Evolutionary conservation across 1,284 basidiomycete species (phyloP).

Genomic region (Phellinidium pouzarii): DNA sequence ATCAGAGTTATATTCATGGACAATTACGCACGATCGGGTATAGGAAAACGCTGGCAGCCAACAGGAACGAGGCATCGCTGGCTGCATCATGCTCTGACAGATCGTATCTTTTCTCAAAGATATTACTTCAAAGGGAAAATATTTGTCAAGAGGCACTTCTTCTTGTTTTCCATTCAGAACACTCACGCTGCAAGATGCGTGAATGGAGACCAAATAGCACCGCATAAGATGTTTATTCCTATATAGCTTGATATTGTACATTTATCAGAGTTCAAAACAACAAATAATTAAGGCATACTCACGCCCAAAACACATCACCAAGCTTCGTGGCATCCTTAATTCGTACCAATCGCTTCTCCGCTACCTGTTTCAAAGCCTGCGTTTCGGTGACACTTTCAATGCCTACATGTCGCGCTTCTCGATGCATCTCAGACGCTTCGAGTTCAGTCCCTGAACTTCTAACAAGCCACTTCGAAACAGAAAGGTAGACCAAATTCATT

Average conservation of each 20-base stretch:
- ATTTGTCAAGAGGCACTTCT: background rate
- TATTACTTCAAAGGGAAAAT: conserved; percentile 42
- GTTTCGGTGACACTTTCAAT: conserved; percentile 46
- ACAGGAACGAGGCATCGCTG: conserved; percentile 60
- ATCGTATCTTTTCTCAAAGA: conserved; percentile 62
- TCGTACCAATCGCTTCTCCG: conserved; percentile 55
- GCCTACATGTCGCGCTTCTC: conserved; percentile 42
- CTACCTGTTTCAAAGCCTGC: conserved; percentile 57
- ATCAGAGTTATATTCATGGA: conserved; percentile 9
- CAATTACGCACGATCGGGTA: conserved; percentile 55
- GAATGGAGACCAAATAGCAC: conserved; percentile 75
- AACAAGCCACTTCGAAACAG: conserved; percentile 55
- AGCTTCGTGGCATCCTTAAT: conserved; percentile 54
- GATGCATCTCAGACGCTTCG: conserved; percentile 52
- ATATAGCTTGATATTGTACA: conserved; percentile 45
- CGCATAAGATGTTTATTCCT: conserved; percentile 64
- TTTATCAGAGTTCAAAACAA: background rate
- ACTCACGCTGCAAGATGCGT: conserved; percentile 68
- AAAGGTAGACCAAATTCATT: conserved; percentile 63
- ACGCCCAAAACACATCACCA: conserved; percentile 79
- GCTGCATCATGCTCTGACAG: conserved; percentile 57
- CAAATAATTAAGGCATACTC: conserved; percentile 25
- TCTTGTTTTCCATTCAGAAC: background rate
- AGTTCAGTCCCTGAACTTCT: conserved; percentile 52
- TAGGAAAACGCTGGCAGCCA: conserved; percentile 68